A percentile compares a stretch with the other conserved stretches of the same genome.
phyloP scores from a whole-genome alignment of 176 grass and related monocot genomes.

The Musa schizocarpa region DNA sequence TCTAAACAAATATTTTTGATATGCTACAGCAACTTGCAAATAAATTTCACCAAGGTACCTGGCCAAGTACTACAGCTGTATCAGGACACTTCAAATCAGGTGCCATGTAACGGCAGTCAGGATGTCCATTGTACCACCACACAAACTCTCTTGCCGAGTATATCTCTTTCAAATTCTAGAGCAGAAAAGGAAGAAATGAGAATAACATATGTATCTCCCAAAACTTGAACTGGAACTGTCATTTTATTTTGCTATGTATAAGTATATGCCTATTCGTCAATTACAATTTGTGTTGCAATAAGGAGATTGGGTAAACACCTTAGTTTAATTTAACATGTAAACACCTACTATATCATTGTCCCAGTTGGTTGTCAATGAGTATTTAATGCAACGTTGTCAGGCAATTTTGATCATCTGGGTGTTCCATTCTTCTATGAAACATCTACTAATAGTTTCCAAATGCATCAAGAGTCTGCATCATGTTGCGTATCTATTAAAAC shows the following conservation, averaged over 20 bases:
- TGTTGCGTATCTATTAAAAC: background rate
- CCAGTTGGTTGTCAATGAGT: background rate
- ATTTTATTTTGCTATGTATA: too few relatives aligned
- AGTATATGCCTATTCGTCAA: too few relatives aligned
- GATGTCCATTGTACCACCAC: slow-evolving; percentile 99
- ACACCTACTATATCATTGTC: too few relatives aligned
- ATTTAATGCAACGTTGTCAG: background rate
- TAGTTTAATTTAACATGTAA: too few relatives aligned
- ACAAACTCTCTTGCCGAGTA: slow-evolving; percentile 88
- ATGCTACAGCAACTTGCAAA: slow-evolving; percentile 2
- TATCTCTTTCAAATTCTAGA: slow-evolving; percentile 72
- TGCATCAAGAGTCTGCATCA: background rate
- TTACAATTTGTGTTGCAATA: too few relatives aligned
- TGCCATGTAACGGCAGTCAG: slow-evolving; percentile 47
- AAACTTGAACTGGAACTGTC: too few relatives aligned
- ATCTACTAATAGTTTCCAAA: background rate
- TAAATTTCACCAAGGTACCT: slow-evolving; percentile 41
- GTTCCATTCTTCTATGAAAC: background rate
- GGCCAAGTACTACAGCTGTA: slow-evolving; percentile 75
- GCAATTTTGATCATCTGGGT: background rate
- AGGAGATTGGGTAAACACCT: too few relatives aligned
- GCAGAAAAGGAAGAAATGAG: slow-evolving; percentile 13
- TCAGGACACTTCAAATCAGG: slow-evolving; percentile 62
- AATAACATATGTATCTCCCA: background rate
- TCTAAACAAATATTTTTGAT: background rate